Evolutionary conservation across 306 rosid species (phyloP).

Genomic region (Arachis hypogaea): DNA sequence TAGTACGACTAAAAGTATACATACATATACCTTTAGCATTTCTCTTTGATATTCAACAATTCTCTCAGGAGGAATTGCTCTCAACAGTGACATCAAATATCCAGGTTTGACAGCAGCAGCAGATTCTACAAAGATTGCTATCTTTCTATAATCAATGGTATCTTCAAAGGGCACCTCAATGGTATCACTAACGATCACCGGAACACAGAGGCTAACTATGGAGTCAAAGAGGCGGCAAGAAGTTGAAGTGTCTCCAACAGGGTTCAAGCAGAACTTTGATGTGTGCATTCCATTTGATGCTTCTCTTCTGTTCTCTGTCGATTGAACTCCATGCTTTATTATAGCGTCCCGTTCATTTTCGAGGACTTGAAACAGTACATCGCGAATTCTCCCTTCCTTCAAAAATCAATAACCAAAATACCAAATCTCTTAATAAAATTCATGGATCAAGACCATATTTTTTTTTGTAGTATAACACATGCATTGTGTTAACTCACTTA

Average conservation of each 20-base stretch:
- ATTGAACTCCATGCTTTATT: constrained; percentile 91
- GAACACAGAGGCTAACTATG: constrained; percentile 87
- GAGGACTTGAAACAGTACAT: constrained; percentile 73
- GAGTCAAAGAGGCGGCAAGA: constrained; percentile 96
- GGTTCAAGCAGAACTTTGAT: constrained; percentile 90
- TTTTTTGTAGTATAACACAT: too few species aligned
- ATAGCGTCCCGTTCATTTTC: constrained; percentile 70
- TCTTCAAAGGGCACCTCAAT: constrained; percentile 96
- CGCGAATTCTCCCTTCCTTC: constrained; percentile 94
- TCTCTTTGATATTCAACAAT: constrained; percentile 78
- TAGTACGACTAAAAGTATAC: too few species aligned
- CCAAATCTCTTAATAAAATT: too few species aligned
- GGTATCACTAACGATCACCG: constrained; percentile 82
- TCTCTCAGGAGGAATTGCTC: constrained; percentile 56
- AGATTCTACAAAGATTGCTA: constrained; percentile 81
- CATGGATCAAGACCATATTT: not conserved
- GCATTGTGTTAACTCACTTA: too few species aligned
- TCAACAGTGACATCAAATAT: constrained; percentile 65
- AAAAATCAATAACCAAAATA: not conserved
- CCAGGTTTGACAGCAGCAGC: constrained; percentile 68
- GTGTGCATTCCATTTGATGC: constrained; percentile 95
- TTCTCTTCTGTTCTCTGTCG: constrained; percentile 87
- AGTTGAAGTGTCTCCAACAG: constrained; percentile 99
- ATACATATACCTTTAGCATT: constrained; percentile 56
- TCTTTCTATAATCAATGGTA: constrained; percentile 80